Evolutionary conservation across 2,329 filamentous ascomycete genomes (phyloP), one percentile per base, ranked within the genome.

Genomic region (Paraconiothyrium sp.): DNA sequence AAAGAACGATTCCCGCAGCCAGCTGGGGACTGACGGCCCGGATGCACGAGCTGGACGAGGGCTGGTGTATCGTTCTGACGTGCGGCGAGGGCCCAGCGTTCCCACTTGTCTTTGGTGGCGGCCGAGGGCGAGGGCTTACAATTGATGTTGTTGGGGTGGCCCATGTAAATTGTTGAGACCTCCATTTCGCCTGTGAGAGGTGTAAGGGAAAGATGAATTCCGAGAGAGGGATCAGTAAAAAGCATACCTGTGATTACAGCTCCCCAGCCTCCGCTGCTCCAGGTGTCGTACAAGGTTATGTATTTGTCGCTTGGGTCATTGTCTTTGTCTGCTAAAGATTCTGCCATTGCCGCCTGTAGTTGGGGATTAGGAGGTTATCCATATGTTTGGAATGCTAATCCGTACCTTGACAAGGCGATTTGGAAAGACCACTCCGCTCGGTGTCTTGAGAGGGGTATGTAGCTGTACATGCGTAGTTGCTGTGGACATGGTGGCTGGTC

Each of bases 21-120:
- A 8, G 67, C 51, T 5, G 76, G 72, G 10, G 79, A 80, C 71
- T 89, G 87, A 0, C 88, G 80, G 11, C 88, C 88, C 0, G 88
- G 86, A 69, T 90, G 89, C 55, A 81, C 84, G 60, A 90, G 78
- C 70, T 90, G 88, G 4, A 82, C 84, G 22, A 90, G 77, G 14
- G 86, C 78, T 10, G 89, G 78, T 52, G 79, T 83, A 27, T 84
- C 88, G 44, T 88, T 87, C 89, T 0, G 77, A 81, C 46, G 85
- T 80, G 63, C 89, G 87, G 81, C 60, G 27, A 62, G 30, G 11
- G 65, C 63, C 65, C 64, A 69, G 35, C 44, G 57, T 47, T 56
- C 63, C 68, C 65, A 72, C 11, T 57, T 35, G n/a, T 65, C 55
- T 43, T 39, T 55, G 11, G 66, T 84, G 76, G 27, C 85, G 84